phyloP scores from a whole-genome alignment of 768 basidiomycete genomes.

The Lactarius akahatsu region DNA sequence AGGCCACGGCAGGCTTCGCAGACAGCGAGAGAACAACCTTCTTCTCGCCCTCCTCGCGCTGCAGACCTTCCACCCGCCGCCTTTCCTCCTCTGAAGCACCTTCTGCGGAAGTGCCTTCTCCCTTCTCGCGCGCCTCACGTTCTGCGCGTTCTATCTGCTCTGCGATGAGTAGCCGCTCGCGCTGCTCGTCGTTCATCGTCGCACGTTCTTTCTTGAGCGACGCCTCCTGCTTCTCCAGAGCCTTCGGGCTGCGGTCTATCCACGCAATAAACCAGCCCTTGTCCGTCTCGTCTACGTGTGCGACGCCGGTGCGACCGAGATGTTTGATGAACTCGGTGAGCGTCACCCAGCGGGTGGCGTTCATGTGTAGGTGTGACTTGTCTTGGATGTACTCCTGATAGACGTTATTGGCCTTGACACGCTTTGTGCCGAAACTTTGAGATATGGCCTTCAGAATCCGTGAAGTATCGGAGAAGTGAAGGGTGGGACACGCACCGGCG shows the following conservation, averaged over 20 bases:
- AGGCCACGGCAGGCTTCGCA: slow-evolving; percentile 45
- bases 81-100: slow-evolving; percentile 37
- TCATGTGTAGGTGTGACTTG: slow-evolving; percentile 96
- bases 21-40: slow-evolving; percentile 76
- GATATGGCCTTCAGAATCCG: slow-evolving; percentile 13
- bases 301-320: slow-evolving; percentile 81
- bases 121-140: slow-evolving; percentile 44
- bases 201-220: slow-evolving; percentile 88
- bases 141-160: slow-evolving; percentile 93
- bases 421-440: slow-evolving; percentile 84
- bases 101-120: slow-evolving; percentile 33
- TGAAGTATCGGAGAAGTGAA: slow-evolving; percentile 9
- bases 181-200: slow-evolving; percentile 90
- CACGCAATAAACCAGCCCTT: slow-evolving; percentile 98
- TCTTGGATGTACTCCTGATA: slow-evolving; percentile 98
- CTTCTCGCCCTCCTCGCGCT: slow-evolving; percentile 66
- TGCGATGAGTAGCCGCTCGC: slow-evolving; percentile 83
- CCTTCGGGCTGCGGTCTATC: slow-evolving; percentile 96
- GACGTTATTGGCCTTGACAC: slow-evolving; percentile 90
- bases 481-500: slow-evolving; percentile 55
- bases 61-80: slow-evolving; percentile 57
- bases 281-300: slow-evolving; percentile 95
- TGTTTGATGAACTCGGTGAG: slow-evolving; percentile 94
- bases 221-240: slow-evolving; percentile 88
- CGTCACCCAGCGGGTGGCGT: slow-evolving; percentile 96